Conservation (phyloP, 176 grass and related monocot genomes). For the Rhynchospora pubera region DNA sequence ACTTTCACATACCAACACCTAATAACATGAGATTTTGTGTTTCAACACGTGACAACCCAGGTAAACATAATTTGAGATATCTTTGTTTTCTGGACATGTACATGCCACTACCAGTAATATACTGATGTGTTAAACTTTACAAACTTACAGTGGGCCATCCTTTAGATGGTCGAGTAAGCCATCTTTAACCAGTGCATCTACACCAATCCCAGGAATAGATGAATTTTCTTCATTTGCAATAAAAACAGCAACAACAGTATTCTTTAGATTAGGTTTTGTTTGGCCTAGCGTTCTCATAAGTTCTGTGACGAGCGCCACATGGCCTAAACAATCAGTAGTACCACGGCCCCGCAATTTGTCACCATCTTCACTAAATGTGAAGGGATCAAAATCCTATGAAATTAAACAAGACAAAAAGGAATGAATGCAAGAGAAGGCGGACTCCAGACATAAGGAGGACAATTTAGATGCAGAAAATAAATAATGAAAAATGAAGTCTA, state of each 20-base stretch:
- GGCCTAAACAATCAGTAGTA: constrained; percentile 83
- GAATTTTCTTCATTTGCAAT: constrained; percentile 94
- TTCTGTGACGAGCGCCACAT: constrained; percentile 84
- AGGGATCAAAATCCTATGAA: constrained; percentile 72
- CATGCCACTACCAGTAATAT: neutral
- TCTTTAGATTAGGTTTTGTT: constrained; percentile 61
- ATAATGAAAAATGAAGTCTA: neutral
- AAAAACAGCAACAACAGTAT: constrained; percentile 72
- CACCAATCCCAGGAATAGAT: constrained; percentile 58
- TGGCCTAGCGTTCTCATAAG: constrained; percentile 73
- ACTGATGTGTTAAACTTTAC: neutral
- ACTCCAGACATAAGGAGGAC: neutral
- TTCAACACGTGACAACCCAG: neutral
- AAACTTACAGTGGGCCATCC: constrained; percentile 71
- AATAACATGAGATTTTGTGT: neutral
- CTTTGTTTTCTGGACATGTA: neutral
- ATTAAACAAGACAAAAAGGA: neutral
- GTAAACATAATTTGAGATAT: neutral
- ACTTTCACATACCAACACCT: neutral
- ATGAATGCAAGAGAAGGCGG: neutral
- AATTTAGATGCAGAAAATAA: neutral
- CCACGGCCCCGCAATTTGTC: constrained; percentile 77
- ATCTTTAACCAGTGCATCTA: constrained; percentile 78
- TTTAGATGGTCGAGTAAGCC: constrained; percentile 70
- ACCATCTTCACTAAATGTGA: constrained; percentile 66